These are phyloP conservation scores for Punica granatum DNA, from an alignment of 345 rosid genomes.

Conservation along the genomic window DNA sequence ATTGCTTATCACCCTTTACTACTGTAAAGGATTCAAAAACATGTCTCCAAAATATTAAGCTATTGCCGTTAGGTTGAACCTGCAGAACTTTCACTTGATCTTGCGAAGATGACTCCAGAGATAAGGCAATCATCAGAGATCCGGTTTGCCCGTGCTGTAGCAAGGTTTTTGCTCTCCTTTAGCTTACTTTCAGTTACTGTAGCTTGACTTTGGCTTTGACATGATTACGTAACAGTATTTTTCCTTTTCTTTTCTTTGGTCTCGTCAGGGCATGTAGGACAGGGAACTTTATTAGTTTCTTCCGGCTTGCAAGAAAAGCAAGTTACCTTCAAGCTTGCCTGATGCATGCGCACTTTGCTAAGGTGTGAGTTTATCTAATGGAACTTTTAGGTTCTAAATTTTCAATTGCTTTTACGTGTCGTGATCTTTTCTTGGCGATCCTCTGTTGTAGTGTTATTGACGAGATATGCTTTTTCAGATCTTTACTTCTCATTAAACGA, in stretches of 20 bases:
- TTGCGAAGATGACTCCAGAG: constrained; percentile 96
- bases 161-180: constrained; percentile 49
- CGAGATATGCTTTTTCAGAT: neutral
- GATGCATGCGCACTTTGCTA: constrained; percentile 98
- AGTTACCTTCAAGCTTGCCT: constrained; percentile 95
- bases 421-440: neutral
- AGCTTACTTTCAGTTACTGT: neutral
- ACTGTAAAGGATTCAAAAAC: constrained; percentile 11
- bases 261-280: constrained; percentile 84
- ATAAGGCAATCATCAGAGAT: constrained; percentile 89
- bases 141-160: constrained; percentile 82
- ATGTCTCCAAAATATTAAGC: constrained; percentile 13
- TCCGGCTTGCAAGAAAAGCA: constrained; percentile 85
- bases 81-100: constrained; percentile 91
- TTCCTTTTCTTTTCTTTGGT: constrained; percentile 7
- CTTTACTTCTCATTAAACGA: neutral
- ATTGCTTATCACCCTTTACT: neutral
- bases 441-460: neutral
- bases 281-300: constrained; percentile 78
- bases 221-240: neutral
- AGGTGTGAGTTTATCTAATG: constrained; percentile 39
- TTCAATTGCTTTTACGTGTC: neutral
- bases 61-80: constrained; percentile 78
- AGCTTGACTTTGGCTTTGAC: neutral
- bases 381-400: neutral